phyloP scores from a whole-genome alignment of 305 asterid species.

The Rubia tinctorum region DNA sequence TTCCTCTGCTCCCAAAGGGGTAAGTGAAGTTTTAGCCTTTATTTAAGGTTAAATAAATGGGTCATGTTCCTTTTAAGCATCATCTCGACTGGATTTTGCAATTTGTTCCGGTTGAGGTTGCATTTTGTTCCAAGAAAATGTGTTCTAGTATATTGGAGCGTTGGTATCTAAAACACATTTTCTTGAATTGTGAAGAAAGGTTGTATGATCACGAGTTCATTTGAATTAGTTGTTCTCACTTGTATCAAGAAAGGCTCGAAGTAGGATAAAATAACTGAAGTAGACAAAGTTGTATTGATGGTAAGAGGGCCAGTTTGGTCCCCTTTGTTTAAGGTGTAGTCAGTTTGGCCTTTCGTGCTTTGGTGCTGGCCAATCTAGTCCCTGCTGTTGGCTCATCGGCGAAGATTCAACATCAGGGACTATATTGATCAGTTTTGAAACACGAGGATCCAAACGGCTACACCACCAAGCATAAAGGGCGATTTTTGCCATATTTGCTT shows the following conservation, averaged over 20 bases:
- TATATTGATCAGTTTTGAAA: neutral
- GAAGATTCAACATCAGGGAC: neutral
- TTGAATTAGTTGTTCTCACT: neutral
- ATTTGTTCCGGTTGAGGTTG: neutral
- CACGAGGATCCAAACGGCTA: neutral
- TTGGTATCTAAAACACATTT: neutral
- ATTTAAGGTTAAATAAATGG: neutral
- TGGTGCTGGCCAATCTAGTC: neutral
- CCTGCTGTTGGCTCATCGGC: neutral
- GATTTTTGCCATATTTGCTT: neutral
- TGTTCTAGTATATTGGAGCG: neutral
- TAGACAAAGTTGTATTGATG: too few relatives aligned
- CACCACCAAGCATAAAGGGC: neutral
- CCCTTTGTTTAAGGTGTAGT: neutral
- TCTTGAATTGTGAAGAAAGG: neutral
- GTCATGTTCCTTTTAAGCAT: neutral
- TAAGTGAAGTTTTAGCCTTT: slow-evolving; percentile 16
- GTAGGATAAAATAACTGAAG: neutral
- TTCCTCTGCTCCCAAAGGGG: slow-evolving; percentile 61
- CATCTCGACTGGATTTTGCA: neutral
- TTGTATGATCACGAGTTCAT: neutral
- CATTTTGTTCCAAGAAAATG: neutral
- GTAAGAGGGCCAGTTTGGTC: neutral
- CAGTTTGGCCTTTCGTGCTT: neutral
- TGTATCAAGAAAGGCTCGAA: neutral